Evolutionary conservation across 345 rosid genomes (phyloP).

Genomic region (Dipteronia dyeriana): DNA sequence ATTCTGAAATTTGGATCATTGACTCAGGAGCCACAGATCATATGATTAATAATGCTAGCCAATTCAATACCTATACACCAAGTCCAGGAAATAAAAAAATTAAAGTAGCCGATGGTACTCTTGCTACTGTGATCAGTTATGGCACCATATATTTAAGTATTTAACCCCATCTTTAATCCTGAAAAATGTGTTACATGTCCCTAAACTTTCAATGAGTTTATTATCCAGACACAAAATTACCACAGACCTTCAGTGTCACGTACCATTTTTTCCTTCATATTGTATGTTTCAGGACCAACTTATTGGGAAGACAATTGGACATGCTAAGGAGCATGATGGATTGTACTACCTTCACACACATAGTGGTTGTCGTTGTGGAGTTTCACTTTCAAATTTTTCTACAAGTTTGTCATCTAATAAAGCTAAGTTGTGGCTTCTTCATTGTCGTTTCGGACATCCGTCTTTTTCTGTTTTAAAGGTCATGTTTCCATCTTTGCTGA

Average conservation of each 20-base stretch:
- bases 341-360: background rate
- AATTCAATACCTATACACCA: background rate
- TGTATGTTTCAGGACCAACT: background rate
- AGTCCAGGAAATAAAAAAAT: background rate
- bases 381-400: background rate
- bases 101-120: background rate
- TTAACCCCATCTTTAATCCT: background rate
- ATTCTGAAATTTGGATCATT: too few relatives aligned
- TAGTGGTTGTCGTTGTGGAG: background rate
- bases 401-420: background rate
- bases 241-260: background rate
- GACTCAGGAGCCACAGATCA: too few relatives aligned
- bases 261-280: background rate
- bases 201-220: background rate
- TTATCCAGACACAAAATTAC: background rate
- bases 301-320: conserved; percentile 2
- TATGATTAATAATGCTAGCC: too few relatives aligned
- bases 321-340: background rate
- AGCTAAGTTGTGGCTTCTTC: background rate
- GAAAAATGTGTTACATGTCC: background rate
- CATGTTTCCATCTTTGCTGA: too few relatives aligned
- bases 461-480: background rate
- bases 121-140: background rate
- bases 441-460: background rate
- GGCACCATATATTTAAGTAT: too few relatives aligned